A percentile compares a stretch with the other conserved stretches of the same genome.
Conservation (phyloP, 345 rosid genomes). For the Brassica juncea region DNA sequence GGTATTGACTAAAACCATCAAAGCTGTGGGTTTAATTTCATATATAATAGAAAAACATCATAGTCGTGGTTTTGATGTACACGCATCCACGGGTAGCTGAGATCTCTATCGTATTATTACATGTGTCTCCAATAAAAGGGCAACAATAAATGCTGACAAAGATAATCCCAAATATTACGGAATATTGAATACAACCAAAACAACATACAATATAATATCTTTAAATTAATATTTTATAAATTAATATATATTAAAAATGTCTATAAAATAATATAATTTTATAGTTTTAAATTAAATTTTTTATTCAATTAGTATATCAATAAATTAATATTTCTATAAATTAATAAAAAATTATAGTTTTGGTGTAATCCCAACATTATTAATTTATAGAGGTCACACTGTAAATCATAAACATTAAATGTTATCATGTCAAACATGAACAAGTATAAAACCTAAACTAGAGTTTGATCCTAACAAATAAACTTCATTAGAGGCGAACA, state of each 20-base stretch:
- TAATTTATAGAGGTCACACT: too few species aligned
- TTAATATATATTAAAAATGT: too few species aligned
- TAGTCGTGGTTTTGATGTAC: background rate
- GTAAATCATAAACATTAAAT: background rate
- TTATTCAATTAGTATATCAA: too few species aligned
- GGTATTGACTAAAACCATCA: background rate
- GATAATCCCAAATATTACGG: background rate
- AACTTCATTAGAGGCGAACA: too few species aligned
- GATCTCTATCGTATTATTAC: conserved; percentile 18
- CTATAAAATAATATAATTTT: too few species aligned
- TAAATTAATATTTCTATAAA: too few species aligned
- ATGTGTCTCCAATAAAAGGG: background rate
- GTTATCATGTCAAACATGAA: background rate
- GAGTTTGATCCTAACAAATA: background rate
- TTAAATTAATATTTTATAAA: too few species aligned
- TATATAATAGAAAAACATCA: background rate
- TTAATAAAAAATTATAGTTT: too few species aligned
- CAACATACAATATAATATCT: background rate
- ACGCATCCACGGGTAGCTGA: conserved; percentile 22
- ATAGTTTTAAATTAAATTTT: too few species aligned
- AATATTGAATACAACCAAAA: background rate
- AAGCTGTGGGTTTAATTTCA: conserved; percentile 16
- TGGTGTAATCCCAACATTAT: too few species aligned
- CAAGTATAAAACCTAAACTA: background rate
- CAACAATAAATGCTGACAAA: background rate